Evolutionary conservation across 192 early-diverging fungal genomes (phyloP), one percentile per base, ranked within the genome.

Genomic region (Phycomyces nitens): DNA sequence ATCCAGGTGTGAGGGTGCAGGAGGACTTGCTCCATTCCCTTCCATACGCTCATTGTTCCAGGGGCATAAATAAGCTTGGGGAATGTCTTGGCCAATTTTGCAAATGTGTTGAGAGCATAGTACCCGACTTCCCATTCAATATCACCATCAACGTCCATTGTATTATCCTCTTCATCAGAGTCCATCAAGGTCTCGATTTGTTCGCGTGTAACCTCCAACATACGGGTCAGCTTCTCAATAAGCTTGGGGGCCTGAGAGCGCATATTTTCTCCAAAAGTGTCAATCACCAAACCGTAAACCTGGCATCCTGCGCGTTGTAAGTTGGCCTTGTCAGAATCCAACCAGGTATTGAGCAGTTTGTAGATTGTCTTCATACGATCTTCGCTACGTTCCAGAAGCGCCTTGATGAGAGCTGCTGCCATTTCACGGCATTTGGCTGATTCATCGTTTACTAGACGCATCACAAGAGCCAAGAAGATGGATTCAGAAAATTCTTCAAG

Each of bases 1-100:
- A 98, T 85, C 96, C 95, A 99, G 0, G 84, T 72, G 56, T 98
- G 96, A 21, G 96, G 96, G 69, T 96, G 89, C 34, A 90, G 56
- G 52, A 97, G 70, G 40, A 92, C 83, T 15, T 75, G 66, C n/a
- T 80, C 74, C 2, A 89, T 73, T 53, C 82, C 58, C 20, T 62
- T 69, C 94, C 94, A 97, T 15, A 97, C 68, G 5, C 72, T 62
- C 49, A 78, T 78, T 16, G 77, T 77, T 5, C 74, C 68, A 12
- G 58, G 54, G 1, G 80, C 73, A 58, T 87, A 81, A 21, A 79
- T 73, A 41, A 75, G 50, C n/a, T 72, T 67, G 0, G 86, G 85
- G 62, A 78, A 76, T 11, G 68, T 69, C 62, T 82, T 80, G 40
- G 89, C 65, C 20, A 95, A 66, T 64, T 93, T 90, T 15, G 78